A percentile compares a stretch with the other conserved stretches of the same genome.
These are phyloP conservation scores for Rhodotorula taiwanensis DNA, from an alignment of 768 basidiomycete species.

Conservation along the genomic window DNA sequence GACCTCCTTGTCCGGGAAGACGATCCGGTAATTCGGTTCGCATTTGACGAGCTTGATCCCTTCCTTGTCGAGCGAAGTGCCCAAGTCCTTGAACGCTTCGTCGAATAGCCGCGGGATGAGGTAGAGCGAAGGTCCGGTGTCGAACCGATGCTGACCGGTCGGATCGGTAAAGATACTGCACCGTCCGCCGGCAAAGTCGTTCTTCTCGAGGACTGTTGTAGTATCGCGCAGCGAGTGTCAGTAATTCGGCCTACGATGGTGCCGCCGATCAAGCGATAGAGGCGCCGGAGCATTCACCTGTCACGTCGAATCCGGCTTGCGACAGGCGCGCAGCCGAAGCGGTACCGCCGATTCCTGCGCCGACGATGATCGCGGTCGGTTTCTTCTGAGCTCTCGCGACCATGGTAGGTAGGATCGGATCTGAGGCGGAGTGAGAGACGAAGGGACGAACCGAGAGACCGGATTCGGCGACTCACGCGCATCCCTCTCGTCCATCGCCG, in stretches of 20 bases:
- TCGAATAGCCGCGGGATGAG: constrained; percentile 47
- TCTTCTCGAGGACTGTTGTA: constrained; percentile 46
- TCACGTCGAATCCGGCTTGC: constrained; percentile 47
- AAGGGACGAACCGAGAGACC: no score
- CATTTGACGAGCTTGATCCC: constrained; percentile 48
- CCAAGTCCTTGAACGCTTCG: constrained; percentile 47
- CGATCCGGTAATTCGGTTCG: constrained; percentile 48
- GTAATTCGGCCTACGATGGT: no score
- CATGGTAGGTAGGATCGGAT: no score
- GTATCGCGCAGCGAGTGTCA: not conserved
- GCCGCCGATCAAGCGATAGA: no score
- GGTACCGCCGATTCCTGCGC: constrained; percentile 48
- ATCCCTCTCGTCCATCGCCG: no score
- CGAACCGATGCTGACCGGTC: constrained; percentile 47
- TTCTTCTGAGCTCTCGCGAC: not conserved
- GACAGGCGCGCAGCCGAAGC: constrained; percentile 47
- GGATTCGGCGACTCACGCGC: no score
- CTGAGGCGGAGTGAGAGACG: no score
- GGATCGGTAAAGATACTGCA: constrained; percentile 45
- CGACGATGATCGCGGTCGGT: constrained; percentile 36
- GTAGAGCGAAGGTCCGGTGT: constrained; percentile 34
- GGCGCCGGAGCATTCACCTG: constrained; percentile 7
- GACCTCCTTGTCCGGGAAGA: constrained; percentile 48
- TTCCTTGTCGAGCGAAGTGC: constrained; percentile 43
- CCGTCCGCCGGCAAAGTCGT: constrained; percentile 48